Conservation (phyloP, 345 rosid genomes). For the Theobroma cacao region DNA sequence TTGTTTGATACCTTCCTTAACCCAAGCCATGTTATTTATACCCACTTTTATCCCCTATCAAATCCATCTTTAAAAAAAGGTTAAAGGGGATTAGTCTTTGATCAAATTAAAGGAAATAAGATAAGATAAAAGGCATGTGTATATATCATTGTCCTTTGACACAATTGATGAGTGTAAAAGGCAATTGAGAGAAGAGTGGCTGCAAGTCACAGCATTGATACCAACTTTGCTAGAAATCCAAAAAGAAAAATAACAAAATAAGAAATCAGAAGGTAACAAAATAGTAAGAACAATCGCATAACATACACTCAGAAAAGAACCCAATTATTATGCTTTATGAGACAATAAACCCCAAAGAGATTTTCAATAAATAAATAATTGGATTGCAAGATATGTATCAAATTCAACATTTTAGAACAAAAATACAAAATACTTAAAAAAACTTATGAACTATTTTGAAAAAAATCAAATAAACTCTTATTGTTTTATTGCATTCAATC, state of each 20-base stretch:
- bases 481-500: too few relatives aligned
- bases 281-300: background rate
- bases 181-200: background rate
- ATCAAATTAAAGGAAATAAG: background rate
- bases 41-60: background rate
- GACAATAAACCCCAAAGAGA: too few relatives aligned
- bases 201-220: background rate
- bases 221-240: background rate
- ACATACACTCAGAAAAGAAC: background rate
- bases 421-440: too few relatives aligned
- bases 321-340: too few relatives aligned
- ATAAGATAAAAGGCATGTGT: background rate
- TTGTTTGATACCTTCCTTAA: constrained; percentile 5
- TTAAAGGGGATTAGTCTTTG: too few relatives aligned
- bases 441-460: too few relatives aligned
- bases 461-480: too few relatives aligned
- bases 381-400: background rate
- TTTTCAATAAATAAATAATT: too few relatives aligned
- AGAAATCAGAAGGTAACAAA: background rate
- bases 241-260: background rate
- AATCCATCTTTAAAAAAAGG: background rate
- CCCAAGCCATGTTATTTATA: background rate
- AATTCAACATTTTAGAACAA: too few relatives aligned
- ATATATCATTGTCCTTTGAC: background rate
- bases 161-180: background rate